Evolutionary conservation across 805 yeast species (phyloP).

Genomic region (Barnettozyma californica): DNA sequence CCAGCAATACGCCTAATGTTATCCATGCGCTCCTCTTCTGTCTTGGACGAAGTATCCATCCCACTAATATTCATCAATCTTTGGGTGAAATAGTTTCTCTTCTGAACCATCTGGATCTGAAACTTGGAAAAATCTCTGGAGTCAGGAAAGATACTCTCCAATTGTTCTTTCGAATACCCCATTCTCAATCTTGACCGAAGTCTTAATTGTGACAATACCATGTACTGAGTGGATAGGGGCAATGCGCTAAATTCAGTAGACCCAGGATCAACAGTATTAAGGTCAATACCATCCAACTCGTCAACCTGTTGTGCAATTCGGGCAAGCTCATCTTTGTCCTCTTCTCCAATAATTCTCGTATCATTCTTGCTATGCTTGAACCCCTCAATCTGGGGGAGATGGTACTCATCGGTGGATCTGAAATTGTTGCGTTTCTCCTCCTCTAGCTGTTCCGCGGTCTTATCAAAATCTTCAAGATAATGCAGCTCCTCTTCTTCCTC

Average conservation of each 20-base stretch:
- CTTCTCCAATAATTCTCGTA: constrained; percentile 65
- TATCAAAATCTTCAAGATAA: constrained; percentile 32
- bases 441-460: constrained; percentile 7
- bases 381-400: constrained; percentile 65
- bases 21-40: constrained; percentile 8
- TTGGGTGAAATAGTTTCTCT: constrained; percentile 87
- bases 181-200: constrained; percentile 83
- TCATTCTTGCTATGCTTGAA: constrained; percentile 54
- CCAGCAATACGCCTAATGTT: constrained; percentile 65
- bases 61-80: constrained; percentile 79
- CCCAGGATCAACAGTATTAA: constrained; percentile 75
- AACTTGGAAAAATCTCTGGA: constrained; percentile 87
- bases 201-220: constrained; percentile 77
- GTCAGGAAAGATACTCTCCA: constrained; percentile 74
- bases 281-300: constrained; percentile 63
- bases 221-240: constrained; percentile 85
- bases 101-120: constrained; percentile 89
- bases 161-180: constrained; percentile 92
- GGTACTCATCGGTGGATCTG: constrained; percentile 72
- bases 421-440: constrained; percentile 26
- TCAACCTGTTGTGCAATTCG: constrained; percentile 53
- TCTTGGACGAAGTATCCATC: constrained; percentile 45
- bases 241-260: constrained; percentile 70
- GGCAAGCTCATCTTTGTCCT: constrained; percentile 69
- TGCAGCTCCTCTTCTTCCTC: constrained; percentile 26